Base-by-base conservation (phyloP, 352 stramenopile genomes). In the Thalassiosira hispida region DNA sequence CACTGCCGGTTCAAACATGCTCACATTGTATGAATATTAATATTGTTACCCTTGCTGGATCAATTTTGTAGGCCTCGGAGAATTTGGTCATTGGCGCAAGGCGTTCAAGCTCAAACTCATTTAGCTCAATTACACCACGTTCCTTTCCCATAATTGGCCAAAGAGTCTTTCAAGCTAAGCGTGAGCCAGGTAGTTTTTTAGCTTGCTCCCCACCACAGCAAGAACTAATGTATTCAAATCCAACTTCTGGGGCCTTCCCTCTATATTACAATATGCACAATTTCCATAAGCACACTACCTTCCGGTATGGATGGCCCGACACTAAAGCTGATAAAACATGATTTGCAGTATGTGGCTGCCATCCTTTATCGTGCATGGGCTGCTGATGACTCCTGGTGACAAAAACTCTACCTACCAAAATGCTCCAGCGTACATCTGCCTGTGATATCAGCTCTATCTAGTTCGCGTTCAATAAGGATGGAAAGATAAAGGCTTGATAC, bases 61-160 rank as follows among this genome's bases (percentile, higher is more conserved):
- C 29, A 23, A 71, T 71, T 33, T 23, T 42, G 40, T 59, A 62
- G 2, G 14, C 18, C 18, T 42, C 16, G 2, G 62, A 42, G 18
- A 47, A 38, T 16, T 29, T 59, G 18, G 44, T 23, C 62, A 71
- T 71, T 16, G 46, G 27, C 16, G 62, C 5, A n/a, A 71, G 29
- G 6, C 62, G 62, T 49, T 71, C 62, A 5, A 71, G 44, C 31
- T 71, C 62, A 62, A 71, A 71, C 29, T 42, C 12, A 47, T 71
- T 71, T 16, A 59, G 44, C 18, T 71, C 62, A 4, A 71, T 27
- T 6, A 47, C 2, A 42, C 62, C 62, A 22, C 14, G 16, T 12
- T 47, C 40, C 40, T 33, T 31, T 60, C 62, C 62, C 2, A 71
- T 2, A 47, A 40, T 33, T 71, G 5, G 29, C 62, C 44, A 71